Evolutionary conservation across 192 early-diverging fungal genomes (phyloP).

Genomic region (Coemansia sp.): DNA sequence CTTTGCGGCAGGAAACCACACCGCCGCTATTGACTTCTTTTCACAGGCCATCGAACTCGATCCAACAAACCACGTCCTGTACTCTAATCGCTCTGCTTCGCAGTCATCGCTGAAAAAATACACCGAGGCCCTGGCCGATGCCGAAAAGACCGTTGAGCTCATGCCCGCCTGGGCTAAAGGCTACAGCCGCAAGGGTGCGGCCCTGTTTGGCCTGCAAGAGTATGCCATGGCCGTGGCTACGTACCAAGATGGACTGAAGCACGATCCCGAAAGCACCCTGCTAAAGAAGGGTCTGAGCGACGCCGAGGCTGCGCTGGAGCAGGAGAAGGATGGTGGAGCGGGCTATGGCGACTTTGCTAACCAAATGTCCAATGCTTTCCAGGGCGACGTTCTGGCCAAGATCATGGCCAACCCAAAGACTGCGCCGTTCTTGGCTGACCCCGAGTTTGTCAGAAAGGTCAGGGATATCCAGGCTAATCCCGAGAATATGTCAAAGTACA

Average conservation of each 20-base stretch:
- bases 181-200: conserved; percentile 88
- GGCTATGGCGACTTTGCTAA: conserved; percentile 36
- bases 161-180: conserved; percentile 90
- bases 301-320: conserved; percentile 63
- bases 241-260: conserved; percentile 74
- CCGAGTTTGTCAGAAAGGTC: conserved; percentile 75
- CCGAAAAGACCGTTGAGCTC: conserved; percentile 79
- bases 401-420: conserved; percentile 84
- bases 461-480: conserved; percentile 76
- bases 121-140: conserved; percentile 76
- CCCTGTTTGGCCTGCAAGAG: conserved; percentile 73
- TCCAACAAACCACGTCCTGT: conserved; percentile 86
- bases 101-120: conserved; percentile 80
- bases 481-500: conserved; percentile 64
- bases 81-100: conserved; percentile 89
- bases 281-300: conserved; percentile 79
- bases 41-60: conserved; percentile 86
- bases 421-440: conserved; percentile 69
- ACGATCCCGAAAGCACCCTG: conserved; percentile 77
- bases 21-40: conserved; percentile 76
- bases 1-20: conserved; percentile 77
- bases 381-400: conserved; percentile 74
- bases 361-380: conserved; percentile 57
- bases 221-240: conserved; percentile 74
- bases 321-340: conserved; percentile 21